phyloP scores from a whole-genome alignment of 768 basidiomycete species.

The Pisolithus microcarpus region DNA sequence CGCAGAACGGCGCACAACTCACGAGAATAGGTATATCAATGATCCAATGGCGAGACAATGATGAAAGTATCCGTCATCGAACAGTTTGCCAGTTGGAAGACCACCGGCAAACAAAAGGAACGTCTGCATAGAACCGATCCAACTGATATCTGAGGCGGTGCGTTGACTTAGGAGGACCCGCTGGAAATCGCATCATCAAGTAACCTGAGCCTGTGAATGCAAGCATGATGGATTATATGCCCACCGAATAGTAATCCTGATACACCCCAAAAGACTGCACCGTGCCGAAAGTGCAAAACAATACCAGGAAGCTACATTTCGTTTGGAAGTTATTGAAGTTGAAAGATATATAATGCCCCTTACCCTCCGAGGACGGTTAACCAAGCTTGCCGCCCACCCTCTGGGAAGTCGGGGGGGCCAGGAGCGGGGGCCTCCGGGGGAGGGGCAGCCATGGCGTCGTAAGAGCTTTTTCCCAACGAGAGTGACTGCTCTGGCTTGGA shows the following conservation, averaged over 20 bases:
- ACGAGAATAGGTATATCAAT: constrained; percentile 40
- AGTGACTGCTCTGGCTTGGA: constrained; percentile 1
- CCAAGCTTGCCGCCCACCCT: constrained; percentile 42
- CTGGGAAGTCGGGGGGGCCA: constrained; percentile 28
- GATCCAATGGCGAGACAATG: constrained; percentile 32
- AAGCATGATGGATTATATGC: neutral
- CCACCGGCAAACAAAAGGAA: constrained; percentile 43
- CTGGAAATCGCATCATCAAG: constrained; percentile 13
- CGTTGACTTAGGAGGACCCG: constrained; percentile 32
- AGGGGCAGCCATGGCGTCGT: neutral
- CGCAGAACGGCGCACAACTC: constrained; percentile 6
- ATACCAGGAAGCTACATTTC: constrained; percentile 30
- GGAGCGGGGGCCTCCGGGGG: neutral
- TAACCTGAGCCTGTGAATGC: neutral
- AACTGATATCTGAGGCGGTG: constrained; percentile 38
- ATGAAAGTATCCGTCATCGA: constrained; percentile 46
- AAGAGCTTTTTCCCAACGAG: neutral
- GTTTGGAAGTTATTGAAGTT: neutral
- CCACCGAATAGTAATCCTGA: constrained; percentile 45
- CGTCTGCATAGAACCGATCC: constrained; percentile 47
- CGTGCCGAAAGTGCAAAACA: constrained; percentile 44
- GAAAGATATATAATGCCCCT: constrained; percentile 6
- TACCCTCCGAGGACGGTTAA: constrained; percentile 42
- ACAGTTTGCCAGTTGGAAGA: constrained; percentile 37
- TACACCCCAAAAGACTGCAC: constrained; percentile 45